Conservation (phyloP, 129 eudicot species). For the Sambucus nigra region DNA sequence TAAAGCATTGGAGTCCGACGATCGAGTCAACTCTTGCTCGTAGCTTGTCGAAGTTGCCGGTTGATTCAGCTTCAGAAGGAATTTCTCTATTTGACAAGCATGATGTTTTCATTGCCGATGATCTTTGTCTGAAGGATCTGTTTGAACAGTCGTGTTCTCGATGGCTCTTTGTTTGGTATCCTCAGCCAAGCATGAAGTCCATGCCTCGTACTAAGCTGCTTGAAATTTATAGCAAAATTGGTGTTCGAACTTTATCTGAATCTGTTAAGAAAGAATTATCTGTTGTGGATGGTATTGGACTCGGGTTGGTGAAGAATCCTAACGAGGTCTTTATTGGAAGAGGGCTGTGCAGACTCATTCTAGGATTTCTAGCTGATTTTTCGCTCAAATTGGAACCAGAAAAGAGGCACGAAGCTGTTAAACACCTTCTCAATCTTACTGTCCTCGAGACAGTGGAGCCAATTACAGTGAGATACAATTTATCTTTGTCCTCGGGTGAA, state of each 20-base stretch:
- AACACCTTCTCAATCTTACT: slow-evolving; percentile 18
- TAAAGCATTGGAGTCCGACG: slow-evolving; percentile 16
- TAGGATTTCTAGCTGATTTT: slow-evolving; percentile 38
- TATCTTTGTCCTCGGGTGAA: slow-evolving; percentile 26
- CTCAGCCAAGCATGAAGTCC: slow-evolving; percentile 21
- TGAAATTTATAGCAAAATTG: slow-evolving; percentile 31
- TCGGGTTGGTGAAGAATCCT: slow-evolving; percentile 3
- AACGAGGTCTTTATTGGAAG: slow-evolving; percentile 13
- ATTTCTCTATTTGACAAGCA: slow-evolving; percentile 24
- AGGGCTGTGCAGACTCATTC: slow-evolving; percentile 37
- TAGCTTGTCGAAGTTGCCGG: slow-evolving; percentile 34
- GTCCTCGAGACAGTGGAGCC: slow-evolving; percentile 20
- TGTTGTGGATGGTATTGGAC: slow-evolving; percentile 1
- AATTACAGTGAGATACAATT: slow-evolving; percentile 19
- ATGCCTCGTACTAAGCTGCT: slow-evolving; percentile 26
- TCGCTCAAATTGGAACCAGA: slow-evolving; percentile 18
- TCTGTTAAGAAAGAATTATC: slow-evolving; percentile 22
- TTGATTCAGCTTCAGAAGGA: slow-evolving; percentile 13
- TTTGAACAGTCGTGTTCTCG: slow-evolving; percentile 23
- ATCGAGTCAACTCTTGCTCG: slow-evolving; percentile 14
- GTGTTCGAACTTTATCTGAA: slow-evolving; percentile 36
- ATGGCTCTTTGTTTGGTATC: slow-evolving; percentile 46
- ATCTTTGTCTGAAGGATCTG: slow-evolving; percentile 34
- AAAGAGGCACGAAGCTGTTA: slow-evolving; percentile 30
- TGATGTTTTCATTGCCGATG: slow-evolving; percentile 49